Evolutionary conservation across 495 filamentous ascomycete genomes (phyloP), one percentile per base, ranked within the genome.

Genomic region (Ramalina intermedia): DNA sequence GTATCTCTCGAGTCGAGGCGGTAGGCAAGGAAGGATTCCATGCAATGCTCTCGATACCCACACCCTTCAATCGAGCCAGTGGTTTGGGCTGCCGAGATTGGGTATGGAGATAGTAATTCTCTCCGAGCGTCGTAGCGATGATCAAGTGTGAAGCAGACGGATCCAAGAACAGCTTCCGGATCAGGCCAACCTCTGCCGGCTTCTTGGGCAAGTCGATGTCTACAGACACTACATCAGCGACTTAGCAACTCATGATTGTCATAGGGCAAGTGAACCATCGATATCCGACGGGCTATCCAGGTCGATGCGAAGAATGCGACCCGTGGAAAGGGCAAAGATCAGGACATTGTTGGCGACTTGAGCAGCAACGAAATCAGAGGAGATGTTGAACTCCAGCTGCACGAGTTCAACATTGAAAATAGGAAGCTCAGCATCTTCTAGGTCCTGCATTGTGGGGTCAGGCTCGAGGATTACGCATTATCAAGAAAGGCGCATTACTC

Each of bases 11-110:
- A 0, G 91, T 98, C 1, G 87, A 94, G 13, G 87, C 82, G 17
- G 91, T 96, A 6, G 91, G 93, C n/a, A 87, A 68, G n/a, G 88
- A 87, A 2, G 91, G 93, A 60, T 85, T 96, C 91, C 91, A 98
- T 42, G 89, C 86, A 54, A 98, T 71, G 51, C 81, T 82, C 61
- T 96, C 91, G 36, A 96, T 84, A 9, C 74, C 65, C 39, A 96
- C 85, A 8, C 85, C 85, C 59, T 89, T 90, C 41, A 98, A 66
- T 27, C 86, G 79, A 39, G 84, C 80, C 33, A 98, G 69, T 20
- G 81, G 72, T 50, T 91, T 84, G 8, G 87, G 85, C 57, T 88
- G 85, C 50, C 85, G 78, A 27, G 87, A 90, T 61, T 96, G 91
- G 24, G 87, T 88, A 62, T 96, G 91, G 11, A 98, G 81, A 63